Base-by-base conservation (phyloP, 768 basidiomycete genomes). In the Leucosporidium scottii region DNA sequence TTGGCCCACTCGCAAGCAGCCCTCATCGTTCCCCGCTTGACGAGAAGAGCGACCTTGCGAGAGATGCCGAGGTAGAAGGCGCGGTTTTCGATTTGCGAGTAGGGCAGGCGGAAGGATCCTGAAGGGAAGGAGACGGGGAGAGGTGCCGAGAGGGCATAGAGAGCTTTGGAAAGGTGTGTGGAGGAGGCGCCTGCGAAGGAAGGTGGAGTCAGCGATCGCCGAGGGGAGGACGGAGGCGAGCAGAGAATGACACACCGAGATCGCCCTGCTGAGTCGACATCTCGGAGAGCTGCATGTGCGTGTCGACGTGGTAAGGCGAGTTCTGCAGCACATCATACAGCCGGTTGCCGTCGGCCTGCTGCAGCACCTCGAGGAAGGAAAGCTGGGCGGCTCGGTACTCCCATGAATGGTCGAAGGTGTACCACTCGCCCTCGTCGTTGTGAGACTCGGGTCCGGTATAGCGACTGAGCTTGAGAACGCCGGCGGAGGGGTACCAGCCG, bases 301-400 rank as follows among this genome's bases (percentile, higher is more conserved):
- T 93, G 77, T 98, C 94, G 1, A 87, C 89, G 73, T 98, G 96
- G 85, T 91, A 97, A 0, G 91, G 91, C 63, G 87, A 83, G 50
- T 83, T 84, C 30, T 85, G 82, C n/a, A 94, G 75, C 12, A 97
- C 81, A 25, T 85, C 83, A 78, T 85, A 88, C 55, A 99, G 83
- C 36, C 62, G 51, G 57, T 74, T 73, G 30, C 70, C 70, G 47
- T 76, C 74, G 20, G 67, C 65, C 39, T 69, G 64, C 48, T 74
- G 64, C 8, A 76, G 59, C 3, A 74, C 75, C 53, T 76, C 70
- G 31, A 76, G 65, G 68, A 75, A 76, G 67, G 69, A 67, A 23
- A 66, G 55, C 54, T 73, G 73, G 71, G 87, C 83, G 28, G 87
- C 86, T 74, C 87, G 88, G 78, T 96, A 99, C 64, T 84, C 84